Base-by-base conservation (phyloP, 495 filamentous ascomycete species). In the Platismatia glauca region DNA sequence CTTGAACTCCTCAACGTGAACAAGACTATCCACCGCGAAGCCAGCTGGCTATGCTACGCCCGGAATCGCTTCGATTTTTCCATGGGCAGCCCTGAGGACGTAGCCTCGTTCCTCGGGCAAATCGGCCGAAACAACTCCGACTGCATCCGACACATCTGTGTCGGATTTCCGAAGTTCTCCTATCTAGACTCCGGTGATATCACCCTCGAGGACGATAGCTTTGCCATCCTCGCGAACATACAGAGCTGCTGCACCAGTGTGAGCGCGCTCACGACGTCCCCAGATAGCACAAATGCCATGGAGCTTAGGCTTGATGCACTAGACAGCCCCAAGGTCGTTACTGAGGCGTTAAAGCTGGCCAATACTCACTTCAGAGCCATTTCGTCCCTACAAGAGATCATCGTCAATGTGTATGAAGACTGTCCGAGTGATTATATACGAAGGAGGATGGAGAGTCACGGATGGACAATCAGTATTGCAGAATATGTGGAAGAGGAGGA, bases 41-140 rank as follows among this genome's bases (percentile, higher is more conserved):
- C 53, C 29, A 58, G 57, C 57, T 58, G 38, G 27, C 38, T 34
- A 43, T 46, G 18, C 57, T 58, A 58, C 57, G 27, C 12, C 57
- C 38, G 31, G 39, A 58, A 58, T 46, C 39, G 38, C 24, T 58
- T 58, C 57, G 24, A 58, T 44, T 46, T 58, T 58, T 44, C 57
- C 22, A 44, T 16, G 38, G 15, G n/a, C 24, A 58, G 38, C 15
- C 35, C n/a, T 58, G 56, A 58, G 52, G 29, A 55, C 56, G 56
- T 58, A 58, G 56, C 56, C 37, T 58, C 6, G 13, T 58, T 58
- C n/a, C 56, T 58, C 5, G 5, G 56, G 37, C 20, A 27, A 58
- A 44, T 58, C 57, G 22, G 57, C 57, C 38, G 24, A 29, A 58
- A 58, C 22, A 58, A 58, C 57, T 38, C 57, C 44, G 57, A 58